A percentile compares a stretch with the other conserved stretches of the same genome.
These are phyloP conservation scores for Smallanthus sonchifolius DNA, from an alignment of 129 eudicot species.

Conservation along the genomic window DNA sequence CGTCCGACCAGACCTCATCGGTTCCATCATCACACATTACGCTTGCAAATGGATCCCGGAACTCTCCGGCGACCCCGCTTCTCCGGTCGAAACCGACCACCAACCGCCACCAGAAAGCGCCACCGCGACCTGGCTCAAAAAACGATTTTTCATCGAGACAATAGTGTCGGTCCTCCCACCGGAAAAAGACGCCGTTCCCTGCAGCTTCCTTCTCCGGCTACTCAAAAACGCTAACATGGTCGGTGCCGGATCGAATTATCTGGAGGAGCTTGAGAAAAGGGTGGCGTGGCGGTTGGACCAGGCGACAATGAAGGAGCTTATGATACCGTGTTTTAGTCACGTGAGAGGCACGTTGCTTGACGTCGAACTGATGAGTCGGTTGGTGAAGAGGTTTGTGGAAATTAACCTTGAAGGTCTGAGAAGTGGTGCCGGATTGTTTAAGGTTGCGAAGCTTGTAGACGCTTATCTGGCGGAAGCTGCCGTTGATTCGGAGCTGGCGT, in stretches of 20 bases:
- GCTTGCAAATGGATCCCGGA: constrained; percentile 81
- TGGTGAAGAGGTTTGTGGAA: constrained; percentile 54
- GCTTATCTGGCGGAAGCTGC: constrained; percentile 84
- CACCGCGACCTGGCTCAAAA: constrained; percentile 59
- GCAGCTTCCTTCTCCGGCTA: constrained; percentile 65
- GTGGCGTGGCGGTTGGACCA: constrained; percentile 68
- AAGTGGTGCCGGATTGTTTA: constrained; percentile 54
- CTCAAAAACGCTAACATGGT: constrained; percentile 57
- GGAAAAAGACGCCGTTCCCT: constrained; percentile 60
- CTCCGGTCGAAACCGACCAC: not conserved
- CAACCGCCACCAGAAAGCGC: constrained; percentile 32
- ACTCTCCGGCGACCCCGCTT: constrained; percentile 30
- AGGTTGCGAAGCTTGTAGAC: constrained; percentile 79
- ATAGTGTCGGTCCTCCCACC: constrained; percentile 66
- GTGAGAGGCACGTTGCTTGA: constrained; percentile 53
- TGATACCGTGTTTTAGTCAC: constrained; percentile 85
- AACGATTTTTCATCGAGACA: constrained; percentile 53
- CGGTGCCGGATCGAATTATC: constrained; percentile 33
- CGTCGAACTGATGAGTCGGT: constrained; percentile 47
- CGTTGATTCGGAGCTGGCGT: constrained; percentile 41
- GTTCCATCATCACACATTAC: constrained; percentile 73
- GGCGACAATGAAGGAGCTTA: constrained; percentile 60
- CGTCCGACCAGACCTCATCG: constrained; percentile 57
- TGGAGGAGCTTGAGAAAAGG: constrained; percentile 49
- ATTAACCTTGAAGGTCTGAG: constrained; percentile 39